phyloP scores from a whole-genome alignment of 331 rosid species.

The Saraca asoca region DNA sequence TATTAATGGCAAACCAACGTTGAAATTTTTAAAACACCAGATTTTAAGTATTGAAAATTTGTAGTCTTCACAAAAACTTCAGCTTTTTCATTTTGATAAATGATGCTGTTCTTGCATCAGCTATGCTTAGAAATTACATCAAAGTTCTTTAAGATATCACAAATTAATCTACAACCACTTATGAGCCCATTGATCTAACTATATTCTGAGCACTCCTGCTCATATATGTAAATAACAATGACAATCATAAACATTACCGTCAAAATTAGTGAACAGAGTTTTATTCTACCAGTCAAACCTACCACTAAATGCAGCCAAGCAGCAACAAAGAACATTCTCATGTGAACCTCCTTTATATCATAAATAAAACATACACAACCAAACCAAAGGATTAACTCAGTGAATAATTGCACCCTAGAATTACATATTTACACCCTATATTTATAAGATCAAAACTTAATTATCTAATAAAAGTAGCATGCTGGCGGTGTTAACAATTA shows the following conservation, averaged over 20 bases:
- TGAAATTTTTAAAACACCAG: constrained; percentile 15
- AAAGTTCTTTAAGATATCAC: too few species aligned
- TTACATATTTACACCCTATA: not conserved
- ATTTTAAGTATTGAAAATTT: too few species aligned
- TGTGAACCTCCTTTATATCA: not conserved
- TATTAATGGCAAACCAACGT: constrained; percentile 28
- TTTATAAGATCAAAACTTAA: not conserved
- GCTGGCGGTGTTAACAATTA: not conserved
- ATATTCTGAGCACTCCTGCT: too few species aligned
- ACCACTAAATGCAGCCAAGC: not conserved
- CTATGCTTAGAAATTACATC: too few species aligned
- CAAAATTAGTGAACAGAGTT: too few species aligned
- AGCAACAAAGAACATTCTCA: not conserved
- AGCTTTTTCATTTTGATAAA: too few species aligned
- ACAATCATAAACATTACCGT: too few species aligned
- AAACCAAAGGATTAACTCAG: constrained; percentile 6
- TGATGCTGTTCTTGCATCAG: too few species aligned
- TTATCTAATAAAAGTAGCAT: not conserved
- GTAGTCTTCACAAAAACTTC: too few species aligned
- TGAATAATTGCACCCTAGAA: not conserved
- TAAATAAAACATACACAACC: not conserved
- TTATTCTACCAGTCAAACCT: not conserved
- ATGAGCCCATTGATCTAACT: too few species aligned
- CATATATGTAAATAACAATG: too few species aligned
- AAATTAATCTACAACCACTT: too few species aligned